Evolutionary conservation across 1,284 basidiomycete genomes (phyloP), one percentile per base, ranked within the genome.

Genomic region (Laetiporus sulphureus): DNA sequence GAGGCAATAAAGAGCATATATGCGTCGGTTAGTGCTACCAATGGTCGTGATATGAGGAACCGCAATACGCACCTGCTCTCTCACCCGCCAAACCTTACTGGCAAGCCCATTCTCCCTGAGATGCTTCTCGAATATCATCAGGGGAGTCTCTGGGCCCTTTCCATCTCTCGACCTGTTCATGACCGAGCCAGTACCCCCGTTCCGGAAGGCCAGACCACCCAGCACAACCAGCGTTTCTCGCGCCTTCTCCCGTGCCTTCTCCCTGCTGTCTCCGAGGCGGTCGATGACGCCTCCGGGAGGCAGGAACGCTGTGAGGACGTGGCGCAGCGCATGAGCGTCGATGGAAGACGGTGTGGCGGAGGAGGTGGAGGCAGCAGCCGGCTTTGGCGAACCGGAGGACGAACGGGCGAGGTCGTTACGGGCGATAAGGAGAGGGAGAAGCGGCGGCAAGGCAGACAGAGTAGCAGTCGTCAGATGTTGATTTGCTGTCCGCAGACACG

Each of bases 61-160:
- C 13, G 21, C 19, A 18, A 16, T 29, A 61, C 77, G 55, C 55
- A 85, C 82, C 71, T 94, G 90, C 58, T 89, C 85, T 41, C 90
- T 71, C 41, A 92, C 83, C 65, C 79, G 80, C 79, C 78, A 88
- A 20, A 78, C 82, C 68, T 84, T 91, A 58, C 79, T 94, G 48
- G 65, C 72, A 45, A 83, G 65, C n/a, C 75, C 84, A n/a, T 59
- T 66, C 50, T 92, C 90, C 49, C 77, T 77, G 45, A 93, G 47
- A 48, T 75, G 71, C 34, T 83, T 71, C 59, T 97, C 93, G 56
- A 91, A 91, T 25, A 82, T 71, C 57, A 72, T 73, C 27, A 89
- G 60, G 11, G 87, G 79, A 11, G 81, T 79, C 62, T 95, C 92
- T 19, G 71, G 71, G 20, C 80, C 80, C 61, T 91, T 91, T 24